Evolutionary conservation across 202 grass and related monocot genomes (phyloP), one percentile per base, ranked within the genome.

Genomic region (Dendrocalamus latiflorus): DNA sequence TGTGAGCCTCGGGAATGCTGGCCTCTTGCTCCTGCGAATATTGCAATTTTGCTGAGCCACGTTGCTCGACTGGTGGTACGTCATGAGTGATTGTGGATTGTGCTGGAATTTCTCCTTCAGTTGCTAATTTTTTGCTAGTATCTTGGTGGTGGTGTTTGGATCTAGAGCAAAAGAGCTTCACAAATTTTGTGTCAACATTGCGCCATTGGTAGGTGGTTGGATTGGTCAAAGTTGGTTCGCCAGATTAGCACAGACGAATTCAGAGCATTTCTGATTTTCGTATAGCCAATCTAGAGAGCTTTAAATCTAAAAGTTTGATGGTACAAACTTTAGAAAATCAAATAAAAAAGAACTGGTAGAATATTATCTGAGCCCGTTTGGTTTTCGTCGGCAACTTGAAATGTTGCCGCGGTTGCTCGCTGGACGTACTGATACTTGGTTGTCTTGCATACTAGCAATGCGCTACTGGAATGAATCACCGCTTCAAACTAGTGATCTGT

Each of bases 161-260:
- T 89, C 83, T 76, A 51, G 74, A 39, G 68, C 36, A 38, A 39
- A 82, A 26, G 10, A 18, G 33, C 9, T 41, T 22, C 8, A 43
- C 5, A 51, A 67, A 73, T 59, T 26, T 58, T 42, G 33, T 62
- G 72, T 50, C 4, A 64, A 68, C 61, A 79, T 83, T 28, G 36
- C 22, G 36, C 72, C 58, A 65, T 20, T 67, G 58, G 58, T 77
- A 0, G 77, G 78, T 89, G 65, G 77, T 20, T 67, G 48, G 55
- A 66, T 83, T 47, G 41, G 69, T 80, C 50, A 58, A 74, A 56
- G 69, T 78, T 60, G 70, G 59, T 20, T n/a, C n/a, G n/a, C n/a
- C n/a, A n/a, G n/a, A n/a, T n/a, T n/a, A n/a, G n/a, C n/a, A n/a
- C n/a, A n/a, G n/a, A n/a, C n/a, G n/a, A n/a, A n/a, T n/a, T n/a